phyloP scores from a whole-genome alignment of 164 flowering plant genomes.

The Annona cherimola region DNA sequence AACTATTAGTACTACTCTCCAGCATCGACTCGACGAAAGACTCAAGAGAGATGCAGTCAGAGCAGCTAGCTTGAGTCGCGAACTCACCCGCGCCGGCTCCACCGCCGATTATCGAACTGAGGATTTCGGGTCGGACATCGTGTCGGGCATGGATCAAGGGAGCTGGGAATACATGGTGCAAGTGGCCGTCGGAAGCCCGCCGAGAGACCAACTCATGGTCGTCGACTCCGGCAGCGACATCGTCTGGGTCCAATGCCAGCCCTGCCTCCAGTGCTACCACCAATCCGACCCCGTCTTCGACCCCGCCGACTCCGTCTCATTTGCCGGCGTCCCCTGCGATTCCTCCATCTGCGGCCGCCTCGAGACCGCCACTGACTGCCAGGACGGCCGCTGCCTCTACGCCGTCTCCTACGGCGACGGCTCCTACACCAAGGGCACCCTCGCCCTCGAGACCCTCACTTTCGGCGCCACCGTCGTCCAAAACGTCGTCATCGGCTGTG shows the following conservation, averaged over 20 bases:
- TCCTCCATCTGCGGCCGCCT: constrained; percentile 47
- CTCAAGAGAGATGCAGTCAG: constrained; percentile 47
- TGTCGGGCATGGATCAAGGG: constrained; percentile 91
- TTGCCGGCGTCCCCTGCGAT: constrained; percentile 56
- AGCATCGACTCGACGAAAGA: constrained; percentile 34
- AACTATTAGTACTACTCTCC: constrained; percentile 9
- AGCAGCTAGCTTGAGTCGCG: constrained; percentile 35
- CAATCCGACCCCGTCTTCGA: constrained; percentile 87
- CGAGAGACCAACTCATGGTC: constrained; percentile 71
- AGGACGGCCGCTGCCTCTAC: constrained; percentile 64
- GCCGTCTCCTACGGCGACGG: constrained; percentile 70
- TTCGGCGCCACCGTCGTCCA: constrained; percentile 44
- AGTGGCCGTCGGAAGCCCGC: constrained; percentile 88
- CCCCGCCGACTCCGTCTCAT: constrained; percentile 68
- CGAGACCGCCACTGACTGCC: constrained; percentile 40
- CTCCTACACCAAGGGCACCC: constrained; percentile 57
- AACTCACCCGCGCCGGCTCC: constrained; percentile 14
- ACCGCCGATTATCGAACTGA: constrained; percentile 25
- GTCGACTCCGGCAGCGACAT: constrained; percentile 88
- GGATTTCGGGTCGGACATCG: constrained; percentile 76
- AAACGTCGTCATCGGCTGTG: constrained; percentile 87
- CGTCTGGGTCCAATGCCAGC: constrained; percentile 89
- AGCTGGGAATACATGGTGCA: constrained; percentile 87
- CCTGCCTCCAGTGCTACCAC: constrained; percentile 67
- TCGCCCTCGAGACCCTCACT: constrained; percentile 58